These are phyloP conservation scores for Byssothecium circinans DNA, from an alignment of 2,329 filamentous ascomycete species.

Conservation along the genomic window DNA sequence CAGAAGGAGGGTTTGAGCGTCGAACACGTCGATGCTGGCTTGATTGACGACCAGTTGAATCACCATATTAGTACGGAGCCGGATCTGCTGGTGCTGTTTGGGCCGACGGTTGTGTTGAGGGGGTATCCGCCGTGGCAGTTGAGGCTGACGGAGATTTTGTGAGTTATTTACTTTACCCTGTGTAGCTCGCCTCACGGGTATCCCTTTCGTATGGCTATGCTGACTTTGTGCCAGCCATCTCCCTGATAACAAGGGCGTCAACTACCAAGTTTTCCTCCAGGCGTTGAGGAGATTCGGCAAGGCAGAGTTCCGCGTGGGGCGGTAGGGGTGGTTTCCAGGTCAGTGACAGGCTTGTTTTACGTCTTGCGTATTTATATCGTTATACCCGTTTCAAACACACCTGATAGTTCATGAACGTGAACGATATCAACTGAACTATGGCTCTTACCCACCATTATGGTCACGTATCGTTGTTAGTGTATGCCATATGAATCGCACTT, in stretches of 20 bases:
- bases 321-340: slow-evolving; percentile 47
- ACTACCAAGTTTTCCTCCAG: slow-evolving; percentile 89
- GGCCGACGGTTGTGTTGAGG: slow-evolving; percentile 77
- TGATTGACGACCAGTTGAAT: slow-evolving; percentile 86
- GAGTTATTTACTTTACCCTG: slow-evolving; percentile 39
- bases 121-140: slow-evolving; percentile 98
- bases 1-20: slow-evolving; percentile 82
- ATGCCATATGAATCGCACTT: no score
- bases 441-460: no score
- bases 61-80: slow-evolving; percentile 82
- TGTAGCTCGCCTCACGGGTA: neutral
- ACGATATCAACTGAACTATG: no score
- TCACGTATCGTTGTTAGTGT: no score
- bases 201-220: neutral
- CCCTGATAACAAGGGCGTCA: slow-evolving; percentile 77
- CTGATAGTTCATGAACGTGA: no score
- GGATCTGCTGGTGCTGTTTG: slow-evolving; percentile 85
- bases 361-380: no score
- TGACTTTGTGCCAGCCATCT: slow-evolving; percentile 45
- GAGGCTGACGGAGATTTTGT: slow-evolving; percentile 90
- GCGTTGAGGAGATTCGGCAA: slow-evolving; percentile 81
- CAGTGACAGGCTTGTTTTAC: no score
- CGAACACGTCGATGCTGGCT: slow-evolving; percentile 78
- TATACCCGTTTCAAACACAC: no score
- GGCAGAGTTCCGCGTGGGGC: slow-evolving; percentile 84